Conservation (phyloP, 2,329 filamentous ascomycete species). For the Mollisia scopiformis region DNA sequence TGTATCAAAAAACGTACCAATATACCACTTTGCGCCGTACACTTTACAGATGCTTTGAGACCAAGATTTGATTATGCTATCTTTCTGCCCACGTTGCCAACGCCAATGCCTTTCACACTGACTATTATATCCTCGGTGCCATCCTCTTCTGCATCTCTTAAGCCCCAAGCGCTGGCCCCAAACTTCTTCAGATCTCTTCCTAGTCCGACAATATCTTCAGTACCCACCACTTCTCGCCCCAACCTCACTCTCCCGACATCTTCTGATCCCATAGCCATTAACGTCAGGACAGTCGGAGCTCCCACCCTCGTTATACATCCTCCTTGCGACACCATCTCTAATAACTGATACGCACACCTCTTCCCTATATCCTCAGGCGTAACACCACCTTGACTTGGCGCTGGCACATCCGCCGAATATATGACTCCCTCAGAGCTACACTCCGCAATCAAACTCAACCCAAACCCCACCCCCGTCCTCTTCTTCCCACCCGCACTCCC, state of each 20-base stretch:
- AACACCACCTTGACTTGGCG: slow-evolving; percentile 76
- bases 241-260: slow-evolving; percentile 88
- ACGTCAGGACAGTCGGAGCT: slow-evolving; percentile 73
- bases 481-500: slow-evolving; percentile 59
- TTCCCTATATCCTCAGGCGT: slow-evolving; percentile 90
- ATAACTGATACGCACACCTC: slow-evolving; percentile 83
- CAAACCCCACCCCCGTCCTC: slow-evolving; percentile 86
- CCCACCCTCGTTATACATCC: slow-evolving; percentile 79
- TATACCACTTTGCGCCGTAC: not conserved
- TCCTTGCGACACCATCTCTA: slow-evolving; percentile 80
- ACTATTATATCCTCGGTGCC: slow-evolving; percentile 72
- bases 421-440: slow-evolving; percentile 79
- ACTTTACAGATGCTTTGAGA: not conserved
- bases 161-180: slow-evolving; percentile 87
- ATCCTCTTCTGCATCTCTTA: slow-evolving; percentile 73
- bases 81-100: slow-evolving; percentile 94
- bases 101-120: slow-evolving; percentile 88
- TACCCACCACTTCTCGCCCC: slow-evolving; percentile 79
- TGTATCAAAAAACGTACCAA: not conserved
- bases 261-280: slow-evolving; percentile 98
- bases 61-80: slow-evolving; percentile 56
- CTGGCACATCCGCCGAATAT: slow-evolving; percentile 83
- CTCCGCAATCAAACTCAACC: slow-evolving; percentile 87
- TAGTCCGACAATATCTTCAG: slow-evolving; percentile 77
- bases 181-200: slow-evolving; percentile 88